phyloP scores from a whole-genome alignment of 1,284 basidiomycete species.

The Tilletia caries region DNA sequence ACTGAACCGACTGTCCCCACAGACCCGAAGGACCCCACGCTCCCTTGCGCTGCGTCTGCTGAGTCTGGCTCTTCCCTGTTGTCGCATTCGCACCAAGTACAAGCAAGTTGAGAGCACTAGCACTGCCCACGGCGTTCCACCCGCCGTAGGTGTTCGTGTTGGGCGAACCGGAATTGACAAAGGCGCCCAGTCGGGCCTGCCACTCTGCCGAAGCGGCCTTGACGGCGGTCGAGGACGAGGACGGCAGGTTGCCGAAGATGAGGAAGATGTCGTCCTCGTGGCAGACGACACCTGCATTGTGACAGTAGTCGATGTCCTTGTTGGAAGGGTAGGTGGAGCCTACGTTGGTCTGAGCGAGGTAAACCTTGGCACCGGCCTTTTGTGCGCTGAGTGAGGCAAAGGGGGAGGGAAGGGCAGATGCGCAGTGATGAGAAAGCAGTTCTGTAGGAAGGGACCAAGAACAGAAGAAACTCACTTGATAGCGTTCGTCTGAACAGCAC shows the following conservation, averaged over 20 bases:
- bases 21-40: conserved; percentile 17
- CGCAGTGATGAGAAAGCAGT: not conserved
- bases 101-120: conserved; percentile 22
- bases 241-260: conserved; percentile 26
- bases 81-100: conserved; percentile 20
- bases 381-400: too few relatives aligned
- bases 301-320: conserved; percentile 31
- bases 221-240: not conserved
- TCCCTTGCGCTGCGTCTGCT: not conserved
- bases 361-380: conserved; percentile 17
- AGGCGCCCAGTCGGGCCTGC: conserved; percentile 31
- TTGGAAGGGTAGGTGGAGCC: conserved; percentile 35
- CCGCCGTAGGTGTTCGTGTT: conserved; percentile 19
- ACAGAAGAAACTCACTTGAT: conserved; percentile 16
- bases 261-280: conserved; percentile 46
- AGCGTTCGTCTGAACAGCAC: conserved; percentile 31
- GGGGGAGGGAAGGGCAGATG: too few relatives aligned
- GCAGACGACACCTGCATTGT: conserved; percentile 23
- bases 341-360: conserved; percentile 25
- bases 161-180: conserved; percentile 28
- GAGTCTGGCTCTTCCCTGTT: not conserved
- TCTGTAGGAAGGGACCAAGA: too few relatives aligned
- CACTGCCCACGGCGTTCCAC: conserved; percentile 21
- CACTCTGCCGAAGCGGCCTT: conserved; percentile 22
- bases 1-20: conserved; percentile 29